Conservation (phyloP, 306 rosid genomes). For the Inga laurina region DNA sequence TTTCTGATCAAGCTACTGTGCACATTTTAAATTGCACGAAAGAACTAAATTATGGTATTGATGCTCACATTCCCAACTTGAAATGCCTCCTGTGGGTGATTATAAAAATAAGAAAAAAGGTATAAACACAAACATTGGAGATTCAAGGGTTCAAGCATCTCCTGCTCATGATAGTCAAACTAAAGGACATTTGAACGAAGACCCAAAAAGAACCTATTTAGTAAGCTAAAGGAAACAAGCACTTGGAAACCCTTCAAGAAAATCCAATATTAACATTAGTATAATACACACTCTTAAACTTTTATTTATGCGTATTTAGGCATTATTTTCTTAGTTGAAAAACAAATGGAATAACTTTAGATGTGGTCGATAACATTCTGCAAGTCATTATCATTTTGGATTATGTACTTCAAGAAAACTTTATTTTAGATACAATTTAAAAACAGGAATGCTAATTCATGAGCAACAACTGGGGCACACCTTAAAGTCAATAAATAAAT, state of each 20-base stretch:
- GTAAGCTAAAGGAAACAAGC: background rate
- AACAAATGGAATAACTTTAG: background rate
- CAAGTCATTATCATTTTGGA: background rate
- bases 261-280: background rate
- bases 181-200: background rate
- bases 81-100: background rate
- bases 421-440: background rate
- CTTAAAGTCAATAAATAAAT: background rate
- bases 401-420: background rate
- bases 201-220: background rate
- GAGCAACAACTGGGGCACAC: background rate
- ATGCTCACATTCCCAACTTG: background rate
- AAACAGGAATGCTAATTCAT: background rate
- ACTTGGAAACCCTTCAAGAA: background rate
- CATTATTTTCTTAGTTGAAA: background rate
- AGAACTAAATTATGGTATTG: slow-evolving; percentile 1
- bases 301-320: background rate
- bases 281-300: background rate
- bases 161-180: background rate
- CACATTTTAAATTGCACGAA: background rate
- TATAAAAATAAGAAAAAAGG: background rate
- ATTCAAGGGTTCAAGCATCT: background rate
- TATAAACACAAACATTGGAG: background rate
- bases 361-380: background rate
- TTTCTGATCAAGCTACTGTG: background rate